Evolutionary conservation across 768 basidiomycete genomes (phyloP).

Genomic region (Infundibulicybe gibba): DNA sequence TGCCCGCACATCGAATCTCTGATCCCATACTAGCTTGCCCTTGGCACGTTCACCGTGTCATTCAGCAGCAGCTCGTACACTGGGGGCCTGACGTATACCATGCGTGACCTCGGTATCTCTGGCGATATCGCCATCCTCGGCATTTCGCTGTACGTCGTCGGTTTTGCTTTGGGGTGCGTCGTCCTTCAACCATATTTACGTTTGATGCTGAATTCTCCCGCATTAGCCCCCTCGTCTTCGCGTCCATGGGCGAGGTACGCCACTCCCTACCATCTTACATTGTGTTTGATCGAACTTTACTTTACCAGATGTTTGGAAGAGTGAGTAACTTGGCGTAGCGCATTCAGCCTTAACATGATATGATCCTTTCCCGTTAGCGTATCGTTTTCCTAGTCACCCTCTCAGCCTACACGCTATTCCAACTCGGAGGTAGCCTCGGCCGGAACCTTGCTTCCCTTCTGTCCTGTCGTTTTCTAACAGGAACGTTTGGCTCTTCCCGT

Average conservation of each 20-base stretch:
- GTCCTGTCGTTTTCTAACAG: conserved; percentile 51
- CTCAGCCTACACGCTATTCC: conserved; percentile 47
- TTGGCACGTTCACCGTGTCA: conserved; percentile 53
- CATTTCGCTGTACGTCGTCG: conserved; percentile 59
- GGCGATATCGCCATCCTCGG: conserved; percentile 53
- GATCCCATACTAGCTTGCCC: conserved; percentile 34
- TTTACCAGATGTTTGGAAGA: conserved; percentile 45
- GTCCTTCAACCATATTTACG: background rate
- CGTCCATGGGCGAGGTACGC: conserved; percentile 53
- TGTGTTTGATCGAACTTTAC: conserved; percentile 5
- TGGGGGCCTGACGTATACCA: conserved; percentile 43
- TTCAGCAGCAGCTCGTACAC: conserved; percentile 58
- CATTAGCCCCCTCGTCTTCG: conserved; percentile 47
- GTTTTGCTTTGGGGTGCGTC: conserved; percentile 54
- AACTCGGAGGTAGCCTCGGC: conserved; percentile 51
- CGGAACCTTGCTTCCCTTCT: conserved; percentile 44
- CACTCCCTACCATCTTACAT: conserved; percentile 1
- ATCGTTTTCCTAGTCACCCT: conserved; percentile 52
- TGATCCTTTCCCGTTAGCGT: conserved; percentile 28
- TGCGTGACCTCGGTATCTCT: conserved; percentile 43
- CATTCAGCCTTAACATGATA: background rate
- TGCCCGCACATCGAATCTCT: conserved; percentile 1
- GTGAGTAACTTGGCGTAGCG: conserved; percentile 23
- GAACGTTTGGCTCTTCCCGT: conserved; percentile 58
- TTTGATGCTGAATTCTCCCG: background rate